phyloP scores from a whole-genome alignment of 306 rosid species.

The Lathyrus tuberosus region DNA sequence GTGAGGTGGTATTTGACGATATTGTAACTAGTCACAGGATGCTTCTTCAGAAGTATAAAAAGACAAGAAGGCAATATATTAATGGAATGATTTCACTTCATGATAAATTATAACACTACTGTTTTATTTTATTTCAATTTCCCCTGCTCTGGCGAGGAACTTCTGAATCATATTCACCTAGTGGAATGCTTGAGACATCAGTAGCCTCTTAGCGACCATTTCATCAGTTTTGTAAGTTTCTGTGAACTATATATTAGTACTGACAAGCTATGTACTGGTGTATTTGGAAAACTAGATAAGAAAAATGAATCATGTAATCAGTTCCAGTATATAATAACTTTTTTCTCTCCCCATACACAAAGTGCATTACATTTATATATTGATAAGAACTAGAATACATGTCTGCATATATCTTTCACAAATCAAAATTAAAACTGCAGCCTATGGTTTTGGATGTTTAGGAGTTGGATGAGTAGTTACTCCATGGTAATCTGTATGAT shows the following conservation, averaged over 20 bases:
- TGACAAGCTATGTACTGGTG: slow-evolving; percentile 18
- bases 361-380: slow-evolving; percentile 40
- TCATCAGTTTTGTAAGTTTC: slow-evolving; percentile 32
- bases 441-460: slow-evolving; percentile 73
- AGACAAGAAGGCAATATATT: slow-evolving; percentile 68
- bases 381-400: slow-evolving; percentile 41
- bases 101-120: slow-evolving; percentile 42
- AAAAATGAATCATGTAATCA: slow-evolving; percentile 31
- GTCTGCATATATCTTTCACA: slow-evolving; percentile 41
- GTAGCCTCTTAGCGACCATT: slow-evolving; percentile 13
- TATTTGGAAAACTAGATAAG: slow-evolving; percentile 23
- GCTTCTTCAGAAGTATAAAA: slow-evolving; percentile 67
- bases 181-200: slow-evolving; percentile 26
- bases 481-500: slow-evolving; percentile 88
- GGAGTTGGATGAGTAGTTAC: slow-evolving; percentile 95
- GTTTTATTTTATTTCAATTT: slow-evolving; percentile 7
- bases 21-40: slow-evolving; percentile 52
- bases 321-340: slow-evolving; percentile 14
- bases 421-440: slow-evolving; percentile 33
- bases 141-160: slow-evolving; percentile 10
- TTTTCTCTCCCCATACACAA: slow-evolving; percentile 10
- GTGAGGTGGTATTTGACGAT: slow-evolving; percentile 61
- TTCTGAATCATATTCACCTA: slow-evolving; percentile 31
- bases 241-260: slow-evolving; percentile 12
- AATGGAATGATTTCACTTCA: slow-evolving; percentile 83